Conservation (phyloP, 495 filamentous ascomycete genomes). For the Choiromyces venosus region DNA sequence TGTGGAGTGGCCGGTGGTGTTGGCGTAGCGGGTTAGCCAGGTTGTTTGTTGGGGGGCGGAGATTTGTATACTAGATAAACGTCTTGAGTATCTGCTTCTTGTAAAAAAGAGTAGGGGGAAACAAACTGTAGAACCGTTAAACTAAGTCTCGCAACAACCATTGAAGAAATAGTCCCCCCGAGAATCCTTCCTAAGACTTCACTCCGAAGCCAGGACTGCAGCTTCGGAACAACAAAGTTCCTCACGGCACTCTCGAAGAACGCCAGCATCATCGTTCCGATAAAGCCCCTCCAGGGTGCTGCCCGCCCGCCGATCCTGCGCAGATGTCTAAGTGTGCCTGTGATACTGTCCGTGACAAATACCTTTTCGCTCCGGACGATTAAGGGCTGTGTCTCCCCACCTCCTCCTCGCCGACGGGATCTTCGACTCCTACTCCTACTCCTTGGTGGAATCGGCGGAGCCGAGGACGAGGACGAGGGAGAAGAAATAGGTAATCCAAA, state of each 20-base stretch:
- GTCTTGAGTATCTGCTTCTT: too few relatives aligned
- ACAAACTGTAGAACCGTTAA: neutral
- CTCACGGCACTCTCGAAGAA: neutral
- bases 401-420: neutral
- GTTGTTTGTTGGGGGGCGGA: neutral
- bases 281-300: neutral
- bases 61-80: neutral
- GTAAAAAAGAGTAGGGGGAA: too few relatives aligned
- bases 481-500: neutral
- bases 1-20: neutral
- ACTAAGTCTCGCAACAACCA: neutral
- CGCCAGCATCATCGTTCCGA: neutral
- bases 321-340: neutral
- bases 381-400: neutral
- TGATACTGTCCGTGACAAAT: neutral
- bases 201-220: neutral
- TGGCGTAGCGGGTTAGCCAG: neutral
- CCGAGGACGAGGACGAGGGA: neutral
- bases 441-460: neutral
- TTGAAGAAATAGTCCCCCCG: neutral
- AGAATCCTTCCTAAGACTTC: neutral
- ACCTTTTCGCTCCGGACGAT: neutral
- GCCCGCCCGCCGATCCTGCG: neutral
- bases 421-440: neutral
- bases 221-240: neutral